These are phyloP conservation scores for Aureobasidium sp. DNA, from an alignment of 2,329 filamentous ascomycete species.

Conservation along the genomic window DNA sequence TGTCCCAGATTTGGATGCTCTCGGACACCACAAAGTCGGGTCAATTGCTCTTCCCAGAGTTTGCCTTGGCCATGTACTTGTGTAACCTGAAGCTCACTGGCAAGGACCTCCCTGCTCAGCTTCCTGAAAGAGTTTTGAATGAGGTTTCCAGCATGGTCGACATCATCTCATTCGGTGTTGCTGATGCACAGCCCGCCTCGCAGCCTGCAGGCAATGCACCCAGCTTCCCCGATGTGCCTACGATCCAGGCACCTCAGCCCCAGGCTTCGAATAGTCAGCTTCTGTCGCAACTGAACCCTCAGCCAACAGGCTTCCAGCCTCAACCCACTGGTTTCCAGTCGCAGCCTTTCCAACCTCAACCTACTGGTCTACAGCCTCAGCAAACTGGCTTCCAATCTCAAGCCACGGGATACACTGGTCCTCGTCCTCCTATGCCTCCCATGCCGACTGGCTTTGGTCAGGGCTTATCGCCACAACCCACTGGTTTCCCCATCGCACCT, in stretches of 20 bases:
- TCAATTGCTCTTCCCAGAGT: conserved; percentile 94
- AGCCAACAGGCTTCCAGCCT: conserved; percentile 49
- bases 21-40: conserved; percentile 95
- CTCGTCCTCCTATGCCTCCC: conserved; percentile 68
- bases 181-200: conserved; percentile 55
- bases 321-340: conserved; percentile 53
- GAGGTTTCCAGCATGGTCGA: conserved; percentile 99
- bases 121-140: conserved; percentile 86
- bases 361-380: conserved; percentile 58
- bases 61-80: conserved; percentile 95
- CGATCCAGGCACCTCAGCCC: conserved; percentile 45
- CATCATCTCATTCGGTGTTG: conserved; percentile 91
- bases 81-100: conserved; percentile 90
- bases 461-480: conserved; percentile 53
- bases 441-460: conserved; percentile 73
- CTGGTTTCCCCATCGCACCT: conserved; percentile 54
- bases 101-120: conserved; percentile 63
- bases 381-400: conserved; percentile 51
- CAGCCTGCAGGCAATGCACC: conserved; percentile 59
- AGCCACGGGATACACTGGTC: conserved; percentile 71
- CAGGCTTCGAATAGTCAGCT: conserved; percentile 59
- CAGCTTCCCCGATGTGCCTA: conserved; percentile 57
- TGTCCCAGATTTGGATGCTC: conserved; percentile 84
- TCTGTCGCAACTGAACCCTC: conserved; percentile 49
- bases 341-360: conserved; percentile 37